Conservation (phyloP, 2,329 filamentous ascomycete species). For the Ophiosphaerella herpotricha region DNA sequence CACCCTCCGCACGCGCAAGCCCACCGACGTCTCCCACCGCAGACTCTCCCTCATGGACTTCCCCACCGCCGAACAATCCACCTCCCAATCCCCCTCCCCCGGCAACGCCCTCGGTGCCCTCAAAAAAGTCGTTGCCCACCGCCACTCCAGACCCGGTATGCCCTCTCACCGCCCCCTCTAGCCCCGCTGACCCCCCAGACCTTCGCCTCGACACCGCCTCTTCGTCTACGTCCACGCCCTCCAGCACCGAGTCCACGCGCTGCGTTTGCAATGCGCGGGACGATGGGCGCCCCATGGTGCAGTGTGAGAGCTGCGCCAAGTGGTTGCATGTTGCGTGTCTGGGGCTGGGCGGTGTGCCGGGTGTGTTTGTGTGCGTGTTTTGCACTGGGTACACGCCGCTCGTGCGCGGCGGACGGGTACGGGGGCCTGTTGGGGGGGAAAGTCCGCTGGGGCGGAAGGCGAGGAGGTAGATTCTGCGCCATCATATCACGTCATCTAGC, state of each 20-base stretch:
- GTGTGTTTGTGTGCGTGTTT: slow-evolving; percentile 47
- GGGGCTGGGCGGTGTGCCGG: slow-evolving; percentile 55
- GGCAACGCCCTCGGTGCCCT: slow-evolving; percentile 48
- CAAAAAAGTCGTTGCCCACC: slow-evolving; percentile 47
- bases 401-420: slow-evolving; percentile 12
- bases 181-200: slow-evolving; percentile 20
- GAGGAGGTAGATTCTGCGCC: too few relatives aligned
- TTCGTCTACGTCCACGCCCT: too few relatives aligned
- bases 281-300: slow-evolving; percentile 62
- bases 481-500: too few relatives aligned
- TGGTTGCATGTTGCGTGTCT: slow-evolving; percentile 66
- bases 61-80: slow-evolving; percentile 25
- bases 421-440: slow-evolving; percentile 8
- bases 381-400: slow-evolving; percentile 40
- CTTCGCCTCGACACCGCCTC: slow-evolving; percentile 33
- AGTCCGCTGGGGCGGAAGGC: too few relatives aligned
- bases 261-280: slow-evolving; percentile 63
- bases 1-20: too few relatives aligned
- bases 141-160: slow-evolving; percentile 43
- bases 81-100: slow-evolving; percentile 33
- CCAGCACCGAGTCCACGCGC: slow-evolving; percentile 53
- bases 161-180: not conserved
- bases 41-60: slow-evolving; percentile 43
- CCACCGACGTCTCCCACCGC: slow-evolving; percentile 25
- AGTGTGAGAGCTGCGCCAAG: slow-evolving; percentile 67